Conservation (phyloP, 2,329 filamentous ascomycete species). For the Gremmenia infestans region DNA sequence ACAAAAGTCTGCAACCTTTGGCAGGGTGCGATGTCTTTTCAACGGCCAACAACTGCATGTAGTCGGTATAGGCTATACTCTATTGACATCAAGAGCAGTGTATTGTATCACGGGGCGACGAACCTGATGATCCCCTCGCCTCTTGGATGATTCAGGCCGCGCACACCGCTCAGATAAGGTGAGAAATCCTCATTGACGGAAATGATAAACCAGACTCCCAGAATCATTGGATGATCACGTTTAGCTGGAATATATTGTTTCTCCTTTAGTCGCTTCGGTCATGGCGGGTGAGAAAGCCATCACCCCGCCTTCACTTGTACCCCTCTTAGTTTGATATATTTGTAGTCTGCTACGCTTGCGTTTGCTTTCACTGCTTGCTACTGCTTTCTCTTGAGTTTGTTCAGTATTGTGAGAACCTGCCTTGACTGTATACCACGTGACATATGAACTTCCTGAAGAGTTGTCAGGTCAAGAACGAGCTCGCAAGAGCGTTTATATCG, state of each 20-base stretch:
- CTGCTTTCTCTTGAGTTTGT: no score
- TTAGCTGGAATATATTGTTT: background rate
- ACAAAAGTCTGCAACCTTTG: background rate
- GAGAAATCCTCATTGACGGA: slow-evolving; percentile 13
- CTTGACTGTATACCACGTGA: no score
- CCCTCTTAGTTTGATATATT: no score
- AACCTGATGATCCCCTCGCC: background rate
- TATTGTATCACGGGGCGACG: slow-evolving; percentile 10
- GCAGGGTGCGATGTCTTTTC: background rate
- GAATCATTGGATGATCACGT: background rate
- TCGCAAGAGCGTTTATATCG: no score
- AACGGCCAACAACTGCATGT: background rate
- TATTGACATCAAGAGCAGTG: background rate
- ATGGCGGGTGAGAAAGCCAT: background rate
- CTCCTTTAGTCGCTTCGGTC: slow-evolving; percentile 1
- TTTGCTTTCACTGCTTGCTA: background rate
- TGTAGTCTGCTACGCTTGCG: background rate
- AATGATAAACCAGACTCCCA: slow-evolving; percentile 1
- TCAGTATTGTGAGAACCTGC: no score
- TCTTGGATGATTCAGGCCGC: background rate
- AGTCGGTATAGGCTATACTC: background rate
- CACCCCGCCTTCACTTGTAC: background rate
- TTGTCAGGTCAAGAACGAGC: no score
- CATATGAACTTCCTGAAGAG: no score
- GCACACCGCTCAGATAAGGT: slow-evolving; percentile 21